Base-by-base conservation (phyloP, 768 basidiomycete genomes). In the Arthromyces matolae region DNA sequence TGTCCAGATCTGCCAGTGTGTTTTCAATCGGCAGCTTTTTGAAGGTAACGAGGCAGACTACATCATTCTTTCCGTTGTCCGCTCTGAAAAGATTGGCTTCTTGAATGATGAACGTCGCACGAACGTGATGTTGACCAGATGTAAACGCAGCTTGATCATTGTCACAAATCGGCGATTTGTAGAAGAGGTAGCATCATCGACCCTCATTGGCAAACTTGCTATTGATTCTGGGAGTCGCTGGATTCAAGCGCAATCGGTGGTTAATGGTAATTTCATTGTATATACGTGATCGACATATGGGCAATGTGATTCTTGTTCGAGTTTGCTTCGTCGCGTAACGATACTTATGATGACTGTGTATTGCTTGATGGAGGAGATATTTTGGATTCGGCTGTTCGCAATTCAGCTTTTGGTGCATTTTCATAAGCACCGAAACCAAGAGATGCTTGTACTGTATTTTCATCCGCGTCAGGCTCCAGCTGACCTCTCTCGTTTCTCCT, bases 401-500 rank as follows among this genome's bases (percentile, higher is more conserved):
- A 51, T 56, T 67, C 68, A 19, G 59, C 58, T 46, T 73, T 78
- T 8, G 73, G 69, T 13, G 68, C 73, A 52, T 73, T 73, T 63
- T 86, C 83, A 49, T 84, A 89, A 3, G 61, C 64, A 16, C 73
- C 78, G 52, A 88, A 89, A 5, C 93, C 93, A 31, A 89, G 73
- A 2, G 93, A 93, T 37, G 77, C 79, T 55, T 92, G 85, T 10
- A 96, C 77, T 14, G 79, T 80, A 16, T 84, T 82, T 16, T 93
- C 85, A 2, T 79, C 71, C 0, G 94, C 94, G 62, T 97, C 94
- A 4, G 94, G 94, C 51, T 93, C 93, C 13, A 93, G 71, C 43
- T 94, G 89, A 1, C 94, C 94, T 51, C 79, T 78, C 23, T 79
- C 68, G 60, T 95, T 96, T 53, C 93, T 75, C 35, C 92, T 80